Base-by-base conservation (phyloP, 2,329 filamentous ascomycete species). In the Exophiala mesophila region DNA sequence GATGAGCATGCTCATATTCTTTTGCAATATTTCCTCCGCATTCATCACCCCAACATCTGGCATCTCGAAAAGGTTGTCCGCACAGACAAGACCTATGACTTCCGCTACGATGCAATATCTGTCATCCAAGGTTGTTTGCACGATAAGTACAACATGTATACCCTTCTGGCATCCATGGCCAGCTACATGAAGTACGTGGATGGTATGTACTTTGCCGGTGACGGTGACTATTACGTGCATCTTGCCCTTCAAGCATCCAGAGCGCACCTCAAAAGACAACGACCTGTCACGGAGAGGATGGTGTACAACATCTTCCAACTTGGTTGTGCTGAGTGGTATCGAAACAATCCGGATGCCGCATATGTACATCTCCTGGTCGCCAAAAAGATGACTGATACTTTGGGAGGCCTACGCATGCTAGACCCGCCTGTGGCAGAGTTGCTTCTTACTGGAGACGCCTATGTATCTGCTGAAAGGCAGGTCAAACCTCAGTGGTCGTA, bases 61-160 rank as follows among this genome's bases (percentile, higher is more conserved):
- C 48, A 48, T 28, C 37, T 51, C 10, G 48, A 51, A 42, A 30
- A 33, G 18, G 33, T 15, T 5, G 24, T 36, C 10, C 40, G 41
- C 9, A 5, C 15, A 5, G 45, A 48, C 17, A 41, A 48, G 20
- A 33, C 38, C 9, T 51, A 51, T 36, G 24, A 29, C 5, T 51
- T 51, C 31, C 37, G 36, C 23, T 41, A 30, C 20, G 37, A 47
- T 23, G 41, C 45, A 8, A 38, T 44, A 31, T 32, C 29, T n/a
- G 31, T 48, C 8, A 19, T 48, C 10, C 45, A 48, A 31, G 41
- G 40, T 5, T 44, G 45, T 23, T 21, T 48, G 20, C 37, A 44
- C 15, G 45, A 47, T 21, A 29, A 51, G 13, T 47, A 48, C 24
- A 47, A 48, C 35, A 51, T 51, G 48, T 51, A 42, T 29, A 34